These are phyloP conservation scores for Fraxinus sp. DNA, from an alignment of 305 asterid species.

Conservation along the genomic window DNA sequence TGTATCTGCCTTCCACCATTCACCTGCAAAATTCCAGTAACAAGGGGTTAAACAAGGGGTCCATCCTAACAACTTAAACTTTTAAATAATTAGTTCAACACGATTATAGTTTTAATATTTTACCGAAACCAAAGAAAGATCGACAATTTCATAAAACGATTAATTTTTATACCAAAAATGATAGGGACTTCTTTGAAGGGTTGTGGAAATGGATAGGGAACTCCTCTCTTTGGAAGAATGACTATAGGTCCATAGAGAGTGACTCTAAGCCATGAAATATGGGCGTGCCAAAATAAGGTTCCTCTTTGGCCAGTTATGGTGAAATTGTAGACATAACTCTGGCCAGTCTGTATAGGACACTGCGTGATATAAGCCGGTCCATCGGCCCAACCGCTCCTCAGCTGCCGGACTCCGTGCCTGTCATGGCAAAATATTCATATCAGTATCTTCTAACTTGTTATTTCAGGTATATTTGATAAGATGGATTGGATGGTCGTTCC, in stretches of 20 bases:
- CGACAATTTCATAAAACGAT: neutral
- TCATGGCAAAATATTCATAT: neutral
- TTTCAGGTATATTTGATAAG: neutral
- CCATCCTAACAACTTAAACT: neutral
- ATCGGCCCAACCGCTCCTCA: constrained; percentile 23
- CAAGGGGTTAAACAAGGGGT: neutral
- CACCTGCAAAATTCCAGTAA: constrained; percentile 6
- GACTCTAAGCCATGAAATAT: constrained; percentile 29
- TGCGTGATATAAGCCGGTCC: constrained; percentile 25
- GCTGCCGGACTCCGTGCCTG: constrained; percentile 22
- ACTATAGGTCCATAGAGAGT: constrained; percentile 22
- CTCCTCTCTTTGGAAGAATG: constrained; percentile 22
- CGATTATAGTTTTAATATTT: neutral
- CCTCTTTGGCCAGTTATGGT: constrained; percentile 26
- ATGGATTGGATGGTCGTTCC: neutral
- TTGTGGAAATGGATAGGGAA: constrained; percentile 14
- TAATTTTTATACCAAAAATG: constrained; percentile 15
- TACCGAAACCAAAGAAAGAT: neutral
- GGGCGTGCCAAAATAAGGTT: constrained; percentile 31
- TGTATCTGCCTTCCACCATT: constrained; percentile 27
- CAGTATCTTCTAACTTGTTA: neutral
- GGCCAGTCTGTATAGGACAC: constrained; percentile 25
- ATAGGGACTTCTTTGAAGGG: constrained; percentile 24
- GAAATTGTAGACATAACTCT: constrained; percentile 18
- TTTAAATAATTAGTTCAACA: neutral